phyloP scores from a whole-genome alignment of 2,329 filamentous ascomycete species.

The Sclerotinia glacialis region DNA sequence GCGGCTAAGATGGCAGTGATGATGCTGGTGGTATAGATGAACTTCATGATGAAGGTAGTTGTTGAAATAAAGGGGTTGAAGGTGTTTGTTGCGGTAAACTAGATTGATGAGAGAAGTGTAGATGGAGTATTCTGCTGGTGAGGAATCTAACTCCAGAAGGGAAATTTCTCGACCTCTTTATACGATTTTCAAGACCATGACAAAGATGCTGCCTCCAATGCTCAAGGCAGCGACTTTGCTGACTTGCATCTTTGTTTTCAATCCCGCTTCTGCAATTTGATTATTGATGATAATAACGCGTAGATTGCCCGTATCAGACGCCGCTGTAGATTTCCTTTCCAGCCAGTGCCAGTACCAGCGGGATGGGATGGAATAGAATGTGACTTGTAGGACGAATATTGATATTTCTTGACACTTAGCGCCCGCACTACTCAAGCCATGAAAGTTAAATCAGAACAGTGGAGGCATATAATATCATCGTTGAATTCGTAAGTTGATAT shows the following conservation, averaged over 20 bases:
- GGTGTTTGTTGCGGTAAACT: not conserved
- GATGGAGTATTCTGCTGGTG: not conserved
- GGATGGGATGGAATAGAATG: not conserved
- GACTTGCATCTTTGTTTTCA: not conserved
- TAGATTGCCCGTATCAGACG: not conserved
- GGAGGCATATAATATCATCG: not conserved
- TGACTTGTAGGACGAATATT: not conserved
- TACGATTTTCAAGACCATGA: not conserved
- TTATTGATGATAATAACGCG: slow-evolving; percentile 7
- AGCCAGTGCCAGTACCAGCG: slow-evolving; percentile 5
- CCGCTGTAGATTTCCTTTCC: not conserved
- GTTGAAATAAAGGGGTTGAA: not conserved
- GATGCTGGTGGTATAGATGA: slow-evolving; percentile 16
- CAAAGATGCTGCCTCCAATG: not conserved
- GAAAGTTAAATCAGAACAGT: not conserved
- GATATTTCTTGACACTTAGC: not conserved
- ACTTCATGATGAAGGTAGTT: slow-evolving; percentile 3
- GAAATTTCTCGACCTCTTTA: not conserved
- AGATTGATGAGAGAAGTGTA: not conserved
- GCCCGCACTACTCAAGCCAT: too few relatives aligned
- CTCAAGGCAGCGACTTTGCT: not conserved
- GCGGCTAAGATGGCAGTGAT: slow-evolving; percentile 16
- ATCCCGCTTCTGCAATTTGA: slow-evolving; percentile 3
- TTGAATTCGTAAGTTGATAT: not conserved
- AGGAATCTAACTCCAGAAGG: not conserved